Evolutionary conservation across 352 stramenopile genomes (phyloP), one percentile per base, ranked within the genome.

Genomic region (Phytophthora kernoviae): DNA sequence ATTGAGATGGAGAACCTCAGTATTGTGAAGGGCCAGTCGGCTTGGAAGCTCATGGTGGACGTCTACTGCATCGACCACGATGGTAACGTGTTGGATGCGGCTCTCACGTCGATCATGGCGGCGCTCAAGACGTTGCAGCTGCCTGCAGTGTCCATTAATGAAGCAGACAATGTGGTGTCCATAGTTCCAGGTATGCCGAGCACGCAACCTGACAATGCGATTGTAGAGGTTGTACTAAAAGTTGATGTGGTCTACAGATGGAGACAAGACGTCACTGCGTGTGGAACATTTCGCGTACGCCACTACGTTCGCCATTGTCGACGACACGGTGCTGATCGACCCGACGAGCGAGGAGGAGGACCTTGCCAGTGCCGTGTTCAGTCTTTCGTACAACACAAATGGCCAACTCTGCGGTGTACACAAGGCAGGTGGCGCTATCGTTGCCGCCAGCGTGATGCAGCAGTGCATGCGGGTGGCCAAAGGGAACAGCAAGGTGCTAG

Each of bases 1-100:
- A 74, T 94, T 17, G 81, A 94, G 59, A 88, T 94, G 77, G 81
- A 81, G 47, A 79, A 83, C 18, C 57, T 92, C 15, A 80, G 68
- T 49, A 94, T 94, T 47, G 81, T 82, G 36, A 80, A 75, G 22
- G 78, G 85, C 45, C 87, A 91, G 58, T 87, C 79, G 17, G 81
- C 85, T 27, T 94, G 85, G 85, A 90, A 90, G 52, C 67, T 94
- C 39, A 74, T 93, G 59, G 60, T 93, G n/a, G 83, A 91, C 47
- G 81, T 93, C 7, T 87, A 87, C 56, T 91, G 84, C 54, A 70
- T 91, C 53, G 78, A 93, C 60, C 82, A 94, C 53, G 85, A 94
- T 56, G 85, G 85, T 20, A 94, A 94, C 53, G 82, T 92, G 24
- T 59, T 88, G 33, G 83, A 94, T 33, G 79, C 84, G 5, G 68